Percentiles rank a stretch among this genome's conserved stretches.
These are phyloP conservation scores for Verticillium alfalfae DNA, from an alignment of 2,329 filamentous ascomycete species.

Conservation along the genomic window DNA sequence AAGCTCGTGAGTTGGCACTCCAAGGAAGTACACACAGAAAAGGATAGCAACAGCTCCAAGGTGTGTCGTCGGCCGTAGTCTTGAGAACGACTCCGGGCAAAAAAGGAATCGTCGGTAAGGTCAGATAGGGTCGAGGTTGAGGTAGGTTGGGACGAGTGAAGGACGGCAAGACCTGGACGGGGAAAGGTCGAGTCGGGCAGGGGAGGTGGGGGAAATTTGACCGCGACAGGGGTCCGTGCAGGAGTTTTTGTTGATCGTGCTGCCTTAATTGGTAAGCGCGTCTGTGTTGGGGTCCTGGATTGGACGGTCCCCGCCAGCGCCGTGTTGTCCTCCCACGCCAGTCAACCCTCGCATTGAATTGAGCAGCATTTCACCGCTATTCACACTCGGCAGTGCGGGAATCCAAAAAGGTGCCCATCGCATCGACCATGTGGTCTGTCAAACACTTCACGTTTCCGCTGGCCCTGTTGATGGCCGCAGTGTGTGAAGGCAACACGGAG, in stretches of 20 bases:
- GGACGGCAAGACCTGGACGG: slow-evolving; percentile 7
- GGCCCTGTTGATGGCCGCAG: background rate
- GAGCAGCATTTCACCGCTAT: background rate
- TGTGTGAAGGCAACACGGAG: slow-evolving; percentile 67
- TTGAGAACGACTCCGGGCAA: background rate
- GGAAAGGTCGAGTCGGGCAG: slow-evolving; percentile 1
- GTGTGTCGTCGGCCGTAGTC: background rate
- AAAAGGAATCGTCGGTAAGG: background rate
- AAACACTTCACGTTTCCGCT: background rate
- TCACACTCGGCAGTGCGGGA: background rate
- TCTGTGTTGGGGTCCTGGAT: background rate
- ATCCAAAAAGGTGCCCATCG: background rate
- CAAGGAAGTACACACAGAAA: background rate
- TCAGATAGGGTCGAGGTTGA: background rate
- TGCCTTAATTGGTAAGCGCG: slow-evolving; percentile 13
- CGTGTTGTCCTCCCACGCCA: background rate
- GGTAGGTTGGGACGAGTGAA: background rate
- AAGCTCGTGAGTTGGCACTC: background rate
- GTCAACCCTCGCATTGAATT: background rate
- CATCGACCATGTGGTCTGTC: background rate
- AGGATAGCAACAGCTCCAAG: background rate
- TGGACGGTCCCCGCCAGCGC: background rate
- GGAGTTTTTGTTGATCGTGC: slow-evolving; percentile 11
- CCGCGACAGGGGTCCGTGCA: slow-evolving; percentile 9
- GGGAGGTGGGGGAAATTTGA: slow-evolving; percentile 9